These are phyloP conservation scores for Heterobasidion irregulare DNA, from an alignment of 1,284 basidiomycete genomes.

Conservation along the genomic window DNA sequence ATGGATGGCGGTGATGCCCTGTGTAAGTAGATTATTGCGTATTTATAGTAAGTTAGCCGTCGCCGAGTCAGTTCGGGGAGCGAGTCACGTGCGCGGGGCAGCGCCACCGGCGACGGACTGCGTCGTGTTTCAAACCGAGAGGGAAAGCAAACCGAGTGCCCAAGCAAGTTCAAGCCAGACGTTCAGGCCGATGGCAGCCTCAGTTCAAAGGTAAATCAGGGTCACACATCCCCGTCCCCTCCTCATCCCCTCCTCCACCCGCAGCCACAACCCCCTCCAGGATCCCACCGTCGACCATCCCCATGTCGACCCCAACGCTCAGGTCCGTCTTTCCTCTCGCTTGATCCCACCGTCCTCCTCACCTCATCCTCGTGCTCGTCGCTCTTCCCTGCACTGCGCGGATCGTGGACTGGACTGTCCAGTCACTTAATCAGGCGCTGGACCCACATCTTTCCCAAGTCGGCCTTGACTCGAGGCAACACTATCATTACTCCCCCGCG, in stretches of 20 bases:
- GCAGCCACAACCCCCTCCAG: conserved; percentile 11
- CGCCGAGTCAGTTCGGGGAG: no score
- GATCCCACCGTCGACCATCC: conserved; percentile 13
- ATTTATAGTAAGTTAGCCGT: background rate
- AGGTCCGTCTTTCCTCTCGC: conserved; percentile 7
- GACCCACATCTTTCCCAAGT: conserved; percentile 13
- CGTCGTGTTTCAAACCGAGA: conserved; percentile 2
- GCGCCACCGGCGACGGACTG: no score
- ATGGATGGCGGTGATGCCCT: no score
- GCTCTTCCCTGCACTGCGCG: background rate
- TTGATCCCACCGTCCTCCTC: conserved; percentile 2
- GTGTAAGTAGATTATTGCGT: conserved; percentile 5
- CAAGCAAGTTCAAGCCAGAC: conserved; percentile 11
- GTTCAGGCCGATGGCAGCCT: conserved; percentile 10
- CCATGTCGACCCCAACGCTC: conserved; percentile 12
- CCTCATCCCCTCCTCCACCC: conserved; percentile 8
- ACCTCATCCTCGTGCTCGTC: conserved; percentile 2
- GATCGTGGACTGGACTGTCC: background rate
- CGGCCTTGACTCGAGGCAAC: conserved; percentile 12
- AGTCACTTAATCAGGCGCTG: conserved; percentile 14
- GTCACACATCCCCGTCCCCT: conserved; percentile 7
- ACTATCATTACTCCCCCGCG: conserved; percentile 11
- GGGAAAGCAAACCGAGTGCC: conserved; percentile 9
- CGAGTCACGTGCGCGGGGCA: background rate
- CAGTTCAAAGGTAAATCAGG: conserved; percentile 12